Conservation (phyloP, 225 moss, liverwort and hornwort genomes). For the Pleurozium schreberi region DNA sequence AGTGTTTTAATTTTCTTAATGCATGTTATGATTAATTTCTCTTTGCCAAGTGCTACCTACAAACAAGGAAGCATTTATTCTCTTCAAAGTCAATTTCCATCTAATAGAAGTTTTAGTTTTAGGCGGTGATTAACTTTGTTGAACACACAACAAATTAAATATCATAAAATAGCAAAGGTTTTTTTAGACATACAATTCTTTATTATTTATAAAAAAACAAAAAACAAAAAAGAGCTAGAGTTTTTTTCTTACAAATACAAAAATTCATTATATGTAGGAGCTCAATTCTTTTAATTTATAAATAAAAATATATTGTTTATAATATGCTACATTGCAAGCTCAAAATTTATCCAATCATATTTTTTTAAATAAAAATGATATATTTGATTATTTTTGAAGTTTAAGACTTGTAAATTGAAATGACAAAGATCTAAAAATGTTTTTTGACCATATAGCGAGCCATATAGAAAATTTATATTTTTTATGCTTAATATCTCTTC, state of each 20-base stretch:
- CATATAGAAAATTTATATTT: neutral
- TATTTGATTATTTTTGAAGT: neutral
- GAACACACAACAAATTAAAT: neutral
- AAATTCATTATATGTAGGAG: neutral
- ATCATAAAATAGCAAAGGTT: neutral
- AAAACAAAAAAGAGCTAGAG: neutral
- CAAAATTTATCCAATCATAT: neutral
- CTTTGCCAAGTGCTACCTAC: neutral
- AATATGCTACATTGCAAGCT: neutral
- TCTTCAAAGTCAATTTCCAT: neutral
- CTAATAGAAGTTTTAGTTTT: neutral
- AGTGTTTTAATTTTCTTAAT: neutral
- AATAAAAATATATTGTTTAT: neutral
- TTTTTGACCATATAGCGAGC: neutral
- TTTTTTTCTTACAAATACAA: accelerated
- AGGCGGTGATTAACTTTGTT: neutral
- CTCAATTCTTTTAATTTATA: neutral
- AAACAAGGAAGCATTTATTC: neutral
- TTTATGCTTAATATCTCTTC: neutral
- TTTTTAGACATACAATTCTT: neutral
- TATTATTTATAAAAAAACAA: too few relatives aligned
- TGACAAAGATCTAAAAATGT: neutral
- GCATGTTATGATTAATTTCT: neutral
- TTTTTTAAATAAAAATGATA: neutral
- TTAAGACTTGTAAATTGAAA: neutral